A percentile compares a stretch with the other conserved stretches of the same genome.
phyloP scores from a whole-genome alignment of 2,329 filamentous ascomycete genomes.

The Aspergillus hortae region DNA sequence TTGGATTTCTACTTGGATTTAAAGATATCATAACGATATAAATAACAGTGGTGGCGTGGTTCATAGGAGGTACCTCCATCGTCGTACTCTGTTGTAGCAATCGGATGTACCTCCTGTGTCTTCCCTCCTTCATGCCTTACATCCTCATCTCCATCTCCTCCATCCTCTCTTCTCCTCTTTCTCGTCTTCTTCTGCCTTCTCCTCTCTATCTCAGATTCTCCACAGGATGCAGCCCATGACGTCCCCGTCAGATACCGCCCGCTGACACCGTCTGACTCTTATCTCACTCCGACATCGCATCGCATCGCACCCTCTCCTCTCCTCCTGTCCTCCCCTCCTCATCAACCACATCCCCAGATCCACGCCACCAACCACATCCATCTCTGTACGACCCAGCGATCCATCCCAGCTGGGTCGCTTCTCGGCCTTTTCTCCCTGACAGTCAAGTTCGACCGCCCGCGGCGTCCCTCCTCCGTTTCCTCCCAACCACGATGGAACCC shows the following conservation, averaged over 20 bases:
- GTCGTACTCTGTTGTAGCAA: too few relatives aligned
- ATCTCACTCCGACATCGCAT: background rate
- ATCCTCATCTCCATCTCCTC: background rate
- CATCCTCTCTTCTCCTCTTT: background rate
- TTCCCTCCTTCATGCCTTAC: too few relatives aligned
- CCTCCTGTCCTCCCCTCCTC: background rate
- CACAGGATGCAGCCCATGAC: constrained; percentile 1
- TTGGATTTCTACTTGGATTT: too few relatives aligned
- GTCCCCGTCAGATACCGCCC: background rate
- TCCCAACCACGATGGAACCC: constrained; percentile 54
- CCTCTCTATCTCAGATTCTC: constrained; percentile 4
- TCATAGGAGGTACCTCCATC: too few relatives aligned
- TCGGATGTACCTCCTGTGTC: too few relatives aligned
- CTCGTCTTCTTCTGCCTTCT: background rate
- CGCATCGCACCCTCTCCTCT: background rate
- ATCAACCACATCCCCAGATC: background rate
- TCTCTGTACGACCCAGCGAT: background rate
- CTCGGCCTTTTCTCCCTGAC: background rate
- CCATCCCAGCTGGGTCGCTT: background rate
- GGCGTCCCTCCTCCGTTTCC: background rate
- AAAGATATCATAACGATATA: too few relatives aligned
- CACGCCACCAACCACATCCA: background rate
- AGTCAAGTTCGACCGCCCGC: background rate
- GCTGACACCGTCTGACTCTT: background rate
- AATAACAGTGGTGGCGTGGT: too few relatives aligned